Conservation (phyloP, 306 rosid species). For the Pterocarpus santalinus region DNA sequence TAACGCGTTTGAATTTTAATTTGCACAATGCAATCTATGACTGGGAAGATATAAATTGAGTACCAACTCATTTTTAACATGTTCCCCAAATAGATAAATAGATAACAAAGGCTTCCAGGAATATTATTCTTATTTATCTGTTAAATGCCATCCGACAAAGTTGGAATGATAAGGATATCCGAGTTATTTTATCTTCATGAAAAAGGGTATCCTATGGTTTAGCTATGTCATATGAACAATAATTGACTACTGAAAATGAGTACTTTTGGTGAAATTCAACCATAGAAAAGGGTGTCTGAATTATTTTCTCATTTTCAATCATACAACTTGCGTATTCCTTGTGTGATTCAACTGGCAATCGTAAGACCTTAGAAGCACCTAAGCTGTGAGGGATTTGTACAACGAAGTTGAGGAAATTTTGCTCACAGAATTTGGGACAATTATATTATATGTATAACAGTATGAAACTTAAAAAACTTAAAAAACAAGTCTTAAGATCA, state of each 20-base stretch:
- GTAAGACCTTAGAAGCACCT: too few relatives aligned
- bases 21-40: neutral
- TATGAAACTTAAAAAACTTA: too few relatives aligned
- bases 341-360: neutral
- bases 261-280: neutral
- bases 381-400: too few relatives aligned
- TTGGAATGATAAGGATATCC: conserved; percentile 37
- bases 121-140: conserved; percentile 7
- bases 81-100: neutral
- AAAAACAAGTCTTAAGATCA: too few relatives aligned
- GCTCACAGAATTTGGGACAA: too few relatives aligned
- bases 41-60: neutral
- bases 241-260: neutral
- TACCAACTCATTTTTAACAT: neutral
- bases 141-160: conserved; percentile 35
- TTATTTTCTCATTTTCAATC: conserved; percentile 3
- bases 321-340: neutral
- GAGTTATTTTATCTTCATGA: conserved; percentile 12
- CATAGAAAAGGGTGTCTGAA: neutral
- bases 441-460: too few relatives aligned
- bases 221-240: conserved; percentile 8
- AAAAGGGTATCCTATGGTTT: conserved; percentile 8
- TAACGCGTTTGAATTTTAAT: neutral
- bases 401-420: too few relatives aligned
- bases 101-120: neutral